These are phyloP conservation scores for Trichoderma sp. DNA, from an alignment of 2,329 filamentous ascomycete genomes.

Conservation along the genomic window DNA sequence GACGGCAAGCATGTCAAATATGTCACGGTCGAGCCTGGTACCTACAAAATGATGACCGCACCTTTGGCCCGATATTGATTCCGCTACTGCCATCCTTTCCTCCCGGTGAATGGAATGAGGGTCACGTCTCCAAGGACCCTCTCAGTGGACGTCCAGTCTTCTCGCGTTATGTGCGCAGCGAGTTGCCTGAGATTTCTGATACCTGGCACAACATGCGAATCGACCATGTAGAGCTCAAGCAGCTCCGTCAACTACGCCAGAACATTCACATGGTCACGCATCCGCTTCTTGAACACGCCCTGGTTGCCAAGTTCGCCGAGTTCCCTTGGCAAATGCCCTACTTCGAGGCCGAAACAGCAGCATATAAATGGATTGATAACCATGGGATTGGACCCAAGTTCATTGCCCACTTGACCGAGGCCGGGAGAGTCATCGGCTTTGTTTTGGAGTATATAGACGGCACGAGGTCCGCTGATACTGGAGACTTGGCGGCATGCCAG, in stretches of 20 bases:
- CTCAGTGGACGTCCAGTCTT: conserved; percentile 30
- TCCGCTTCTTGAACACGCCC: not conserved
- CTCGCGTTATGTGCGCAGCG: conserved; percentile 24
- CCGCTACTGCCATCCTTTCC: conserved; percentile 37
- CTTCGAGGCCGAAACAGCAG: not conserved
- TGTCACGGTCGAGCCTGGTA: conserved; percentile 36
- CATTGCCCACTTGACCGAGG: not conserved
- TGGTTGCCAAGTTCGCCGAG: not conserved
- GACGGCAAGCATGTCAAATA: conserved; percentile 39
- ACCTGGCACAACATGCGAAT: conserved; percentile 35
- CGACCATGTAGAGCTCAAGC: conserved; percentile 35
- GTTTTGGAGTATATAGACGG: not conserved
- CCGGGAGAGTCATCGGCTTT: not conserved
- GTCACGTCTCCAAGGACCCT: conserved; percentile 31
- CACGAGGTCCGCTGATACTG: not conserved
- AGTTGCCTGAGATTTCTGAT: conserved; percentile 32
- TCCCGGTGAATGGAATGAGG: conserved; percentile 40
- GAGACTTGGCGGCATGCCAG: not conserved
- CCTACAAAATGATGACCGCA: conserved; percentile 30
- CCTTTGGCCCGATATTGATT: conserved; percentile 34
- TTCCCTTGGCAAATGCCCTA: not conserved
- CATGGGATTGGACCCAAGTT: not conserved
- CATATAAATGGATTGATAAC: not conserved
- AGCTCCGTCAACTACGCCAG: conserved; percentile 25
- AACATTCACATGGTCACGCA: conserved; percentile 30